Percentiles rank a stretch among this genome's conserved stretches.
Conservation (phyloP, 352 stramenopile genomes). For the Globisporangium uncinulatum region DNA sequence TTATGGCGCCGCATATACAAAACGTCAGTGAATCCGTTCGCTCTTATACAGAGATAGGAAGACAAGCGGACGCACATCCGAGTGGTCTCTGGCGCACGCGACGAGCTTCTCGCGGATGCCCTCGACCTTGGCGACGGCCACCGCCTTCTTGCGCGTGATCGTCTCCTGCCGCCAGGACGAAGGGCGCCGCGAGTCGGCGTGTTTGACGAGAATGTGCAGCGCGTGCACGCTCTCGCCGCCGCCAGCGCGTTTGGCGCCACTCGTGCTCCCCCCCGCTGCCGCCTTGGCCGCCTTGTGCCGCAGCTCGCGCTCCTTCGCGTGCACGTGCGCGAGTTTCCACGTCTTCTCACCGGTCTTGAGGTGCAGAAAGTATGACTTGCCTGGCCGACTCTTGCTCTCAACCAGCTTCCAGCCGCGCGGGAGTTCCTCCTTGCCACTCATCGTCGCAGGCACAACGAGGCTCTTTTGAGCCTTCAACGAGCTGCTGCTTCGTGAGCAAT, state of each 20-base stretch:
- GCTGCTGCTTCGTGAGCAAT: no score
- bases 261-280: background rate
- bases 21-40: background rate
- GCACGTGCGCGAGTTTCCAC: slow-evolving; percentile 81
- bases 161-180: slow-evolving; percentile 86
- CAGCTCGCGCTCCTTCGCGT: slow-evolving; percentile 76
- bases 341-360: slow-evolving; percentile 83
- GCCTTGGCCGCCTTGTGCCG: slow-evolving; percentile 39
- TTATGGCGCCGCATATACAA: no score
- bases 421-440: slow-evolving; percentile 34
- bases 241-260: slow-evolving; percentile 9
- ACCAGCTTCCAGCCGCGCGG: slow-evolving; percentile 83
- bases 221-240: slow-evolving; percentile 48
- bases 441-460: background rate
- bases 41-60: slow-evolving; percentile 1
- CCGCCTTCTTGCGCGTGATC: slow-evolving; percentile 85
- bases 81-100: slow-evolving; percentile 55
- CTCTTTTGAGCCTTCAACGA: no score
- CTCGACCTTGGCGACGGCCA: slow-evolving; percentile 69
- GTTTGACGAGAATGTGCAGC: slow-evolving; percentile 88
- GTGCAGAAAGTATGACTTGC: slow-evolving; percentile 83
- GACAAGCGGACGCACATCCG: slow-evolving; percentile 31
- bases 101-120: slow-evolving; percentile 82
- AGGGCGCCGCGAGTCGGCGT: slow-evolving; percentile 70
- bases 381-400: slow-evolving; percentile 83